phyloP scores from a whole-genome alignment of 805 yeast species.

The Cyberlindnera americana region DNA sequence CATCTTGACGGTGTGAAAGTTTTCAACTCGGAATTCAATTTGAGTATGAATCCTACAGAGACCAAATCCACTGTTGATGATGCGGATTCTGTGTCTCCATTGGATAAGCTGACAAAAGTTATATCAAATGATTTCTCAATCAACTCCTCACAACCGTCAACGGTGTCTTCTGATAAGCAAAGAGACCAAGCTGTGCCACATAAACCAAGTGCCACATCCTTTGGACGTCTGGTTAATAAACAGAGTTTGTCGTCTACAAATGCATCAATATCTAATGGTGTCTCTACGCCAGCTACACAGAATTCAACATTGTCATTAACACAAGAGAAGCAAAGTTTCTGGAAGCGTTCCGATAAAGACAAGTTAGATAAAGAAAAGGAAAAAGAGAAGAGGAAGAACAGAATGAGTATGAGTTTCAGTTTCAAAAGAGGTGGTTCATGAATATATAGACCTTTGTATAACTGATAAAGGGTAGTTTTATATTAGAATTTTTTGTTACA shows the following conservation, averaged over 20 bases:
- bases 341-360: constrained; percentile 18
- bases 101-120: constrained; percentile 17
- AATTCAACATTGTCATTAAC: neutral
- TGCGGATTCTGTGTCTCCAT: constrained; percentile 17
- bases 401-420: constrained; percentile 25
- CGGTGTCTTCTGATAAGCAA: constrained; percentile 16
- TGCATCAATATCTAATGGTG: neutral
- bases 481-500: too few species aligned
- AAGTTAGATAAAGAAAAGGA: constrained; percentile 16
- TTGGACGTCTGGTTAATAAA: constrained; percentile 4
- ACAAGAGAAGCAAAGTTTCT: constrained; percentile 13
- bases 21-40: constrained; percentile 13
- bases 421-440: constrained; percentile 10
- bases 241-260: constrained; percentile 4
- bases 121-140: constrained; percentile 18
- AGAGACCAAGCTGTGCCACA: constrained; percentile 1
- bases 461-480: neutral
- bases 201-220: constrained; percentile 5
- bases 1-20: constrained; percentile 4
- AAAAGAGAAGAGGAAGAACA: constrained; percentile 21
- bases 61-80: constrained; percentile 9
- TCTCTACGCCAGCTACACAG: constrained; percentile 1
- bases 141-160: constrained; percentile 18
- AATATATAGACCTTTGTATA: neutral
- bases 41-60: constrained; percentile 11